phyloP scores from a whole-genome alignment of 192 early-diverging fungal genomes.

The Dissophora ornata region DNA sequence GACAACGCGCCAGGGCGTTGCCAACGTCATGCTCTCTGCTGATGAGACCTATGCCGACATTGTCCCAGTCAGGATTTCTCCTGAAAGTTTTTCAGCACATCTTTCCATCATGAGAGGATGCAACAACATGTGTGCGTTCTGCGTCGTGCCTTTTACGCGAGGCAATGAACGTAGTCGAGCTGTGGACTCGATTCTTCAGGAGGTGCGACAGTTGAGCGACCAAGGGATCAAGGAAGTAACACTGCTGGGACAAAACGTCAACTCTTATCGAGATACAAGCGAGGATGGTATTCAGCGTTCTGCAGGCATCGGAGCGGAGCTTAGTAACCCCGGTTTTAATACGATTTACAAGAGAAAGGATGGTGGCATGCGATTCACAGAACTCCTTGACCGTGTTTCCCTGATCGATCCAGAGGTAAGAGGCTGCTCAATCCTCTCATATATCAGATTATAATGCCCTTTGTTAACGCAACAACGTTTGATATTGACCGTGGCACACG shows the following conservation, averaged over 20 bases:
- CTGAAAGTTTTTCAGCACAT: conserved; percentile 74
- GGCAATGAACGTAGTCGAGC: conserved; percentile 79
- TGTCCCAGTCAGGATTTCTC: conserved; percentile 74
- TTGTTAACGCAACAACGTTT: too few relatives aligned
- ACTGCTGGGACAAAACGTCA: conserved; percentile 84
- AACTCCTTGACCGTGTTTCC: conserved; percentile 75
- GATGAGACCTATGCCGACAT: conserved; percentile 87
- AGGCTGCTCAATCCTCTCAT: too few relatives aligned
- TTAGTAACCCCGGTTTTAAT: conserved; percentile 72
- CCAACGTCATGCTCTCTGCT: conserved; percentile 83
- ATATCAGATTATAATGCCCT: neutral
- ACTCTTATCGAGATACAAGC: conserved; percentile 79
- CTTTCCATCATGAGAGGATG: conserved; percentile 83
- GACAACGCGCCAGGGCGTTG: conserved; percentile 72
- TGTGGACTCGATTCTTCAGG: conserved; percentile 75
- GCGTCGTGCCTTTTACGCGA: conserved; percentile 82
- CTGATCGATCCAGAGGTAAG: conserved; percentile 72
- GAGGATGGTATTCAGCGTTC: conserved; percentile 62
- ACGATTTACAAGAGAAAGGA: conserved; percentile 82
- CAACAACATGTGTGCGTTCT: conserved; percentile 87
- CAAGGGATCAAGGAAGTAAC: conserved; percentile 78
- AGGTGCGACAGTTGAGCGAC: conserved; percentile 69
- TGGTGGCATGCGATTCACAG: conserved; percentile 79
- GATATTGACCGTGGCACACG: neutral
- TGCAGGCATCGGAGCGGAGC: conserved; percentile 54